Evolutionary conservation across 2,329 filamentous ascomycete genomes (phyloP), one percentile per base, ranked within the genome.

Genomic region (Xylariaceae sp.): DNA sequence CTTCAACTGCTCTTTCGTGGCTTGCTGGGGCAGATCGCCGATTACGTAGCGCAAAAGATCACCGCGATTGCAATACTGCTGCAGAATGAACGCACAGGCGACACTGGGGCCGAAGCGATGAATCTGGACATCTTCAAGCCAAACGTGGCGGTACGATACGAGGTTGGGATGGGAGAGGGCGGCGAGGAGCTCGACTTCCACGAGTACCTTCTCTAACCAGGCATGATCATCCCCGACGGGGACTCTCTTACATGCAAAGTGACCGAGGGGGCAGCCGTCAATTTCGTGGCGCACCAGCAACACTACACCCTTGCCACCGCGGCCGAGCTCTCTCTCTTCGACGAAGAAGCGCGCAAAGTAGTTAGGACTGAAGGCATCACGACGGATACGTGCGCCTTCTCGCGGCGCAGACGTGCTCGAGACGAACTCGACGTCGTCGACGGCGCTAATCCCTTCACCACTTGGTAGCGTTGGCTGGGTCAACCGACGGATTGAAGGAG

Each of bases 221-320:
- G 87, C 86, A 69, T 97, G 93, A 68, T 97, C 90, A 70, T 99
- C 89, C 11, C 94, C 90, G 2, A 99, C 94, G 0, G 94, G 95
- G 0, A 99, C 92, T 51, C 95, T 86, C 75, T 99, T 99, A 79
- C 94, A 99, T 10, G 94, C 94, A 74, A 96, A 99, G 64, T 94
- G 84, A 1, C 94, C 94, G 1, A 99, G 80, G 37, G 87, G 83
- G 50, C 96, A 93, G 18, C 90, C 88, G 72, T 97, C 94, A 59
- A 99, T 85, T 66, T 96, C 82, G 75, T 99, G 94, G 61, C 90
- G 86, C 8, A 99, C 94, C n/a, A 97, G 80, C 51, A 99, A 75
- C 1, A 99, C 94, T 2, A 99, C 92, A 0, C 94, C 94, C 71
- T 96, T 96, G 2, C 95, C 94, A 18, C 95, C 94, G 69, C 88